Base-by-base conservation (phyloP, 768 basidiomycete species). In the Rhodotorula babjevae region DNA sequence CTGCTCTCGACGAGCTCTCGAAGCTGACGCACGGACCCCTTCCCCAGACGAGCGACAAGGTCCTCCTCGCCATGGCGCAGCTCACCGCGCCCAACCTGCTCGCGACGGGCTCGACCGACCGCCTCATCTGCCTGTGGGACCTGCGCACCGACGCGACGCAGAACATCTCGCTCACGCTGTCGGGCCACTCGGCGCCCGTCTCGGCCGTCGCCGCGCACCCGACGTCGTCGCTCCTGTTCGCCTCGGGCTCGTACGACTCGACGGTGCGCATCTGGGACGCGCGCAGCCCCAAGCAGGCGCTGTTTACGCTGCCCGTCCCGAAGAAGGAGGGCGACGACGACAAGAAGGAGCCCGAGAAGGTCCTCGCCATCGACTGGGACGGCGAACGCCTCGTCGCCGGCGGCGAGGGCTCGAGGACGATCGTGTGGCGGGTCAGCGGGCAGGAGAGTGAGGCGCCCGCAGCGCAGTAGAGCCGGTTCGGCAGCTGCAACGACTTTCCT, bases 111-210 rank as follows among this genome's bases (percentile, higher is more conserved):
- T 79, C 80, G 50, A 82, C 82, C 73, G 83, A 84, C 71, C 78
- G 83, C 56, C 81, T 80, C 16, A 78, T 84, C 65, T 82, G 77
- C 60, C 73, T 84, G 16, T 84, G 82, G 82, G 83, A 84, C 72
- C 59, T 76, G n/a, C 57, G 72, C 50, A 60, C 61, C 47, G 74
- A 75, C 77, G 78, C 81, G 16, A 76, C 80, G 23, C 80, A 81
- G 7, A 78, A 81, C 66, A 83, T 84, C 71, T 81, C 82, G 16
- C 79, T 82, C 19, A 79, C 80, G 14, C 72, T 84, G 16, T 73
- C 79, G 16, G 81, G 81, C 27, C 79, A 80, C 71, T 50, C 79
- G 11, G 82, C 82, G 0, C 81, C 82, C 25, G 80, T 83, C 40
- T 79, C 83, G 10, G 76, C 81, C 49, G 68, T 84, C 53, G 72